phyloP scores from a whole-genome alignment of 495 filamentous ascomycete species.

The Astrocystis sublimbata region DNA sequence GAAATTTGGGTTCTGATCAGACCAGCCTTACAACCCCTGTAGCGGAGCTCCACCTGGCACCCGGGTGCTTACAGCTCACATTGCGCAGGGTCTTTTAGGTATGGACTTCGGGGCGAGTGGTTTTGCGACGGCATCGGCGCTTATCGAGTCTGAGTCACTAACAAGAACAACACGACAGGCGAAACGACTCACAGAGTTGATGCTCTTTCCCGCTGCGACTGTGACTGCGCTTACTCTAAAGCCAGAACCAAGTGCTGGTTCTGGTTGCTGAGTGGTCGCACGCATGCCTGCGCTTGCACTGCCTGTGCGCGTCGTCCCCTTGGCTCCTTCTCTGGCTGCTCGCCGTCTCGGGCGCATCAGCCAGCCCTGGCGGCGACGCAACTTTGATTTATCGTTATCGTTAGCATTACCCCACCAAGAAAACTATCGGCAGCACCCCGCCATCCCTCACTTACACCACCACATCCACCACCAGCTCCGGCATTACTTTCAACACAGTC shows the following conservation, averaged over 20 bases:
- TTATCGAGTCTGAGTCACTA: slow-evolving; percentile 20
- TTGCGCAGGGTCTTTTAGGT: no score
- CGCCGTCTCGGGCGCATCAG: slow-evolving; percentile 13
- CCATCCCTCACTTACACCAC: not conserved
- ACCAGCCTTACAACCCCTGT: no score
- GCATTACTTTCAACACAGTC: not conserved
- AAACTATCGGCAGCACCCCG: no score
- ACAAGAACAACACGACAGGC: not conserved
- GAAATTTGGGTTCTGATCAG: no score
- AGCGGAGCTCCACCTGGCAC: no score
- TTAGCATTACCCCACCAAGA: slow-evolving; percentile 22
- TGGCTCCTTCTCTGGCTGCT: slow-evolving; percentile 6
- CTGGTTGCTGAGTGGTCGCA: slow-evolving; percentile 7
- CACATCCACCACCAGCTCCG: not conserved
- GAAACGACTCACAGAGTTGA: not conserved
- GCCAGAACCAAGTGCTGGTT: not conserved
- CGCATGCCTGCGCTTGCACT: slow-evolving; percentile 2
- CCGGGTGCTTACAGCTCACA: no score
- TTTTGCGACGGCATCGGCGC: slow-evolving; percentile 11
- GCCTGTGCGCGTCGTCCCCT: slow-evolving; percentile 1
- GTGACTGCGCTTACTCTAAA: not conserved
- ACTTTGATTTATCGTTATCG: slow-evolving; percentile 26
- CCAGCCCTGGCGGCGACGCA: slow-evolving; percentile 16
- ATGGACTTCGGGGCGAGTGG: not conserved
- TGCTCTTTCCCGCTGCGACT: not conserved